A percentile compares a stretch with the other conserved stretches of the same genome.
Evolutionary conservation across 257 asterid species (phyloP).

Genomic region (Solanum chiquidenum): DNA sequence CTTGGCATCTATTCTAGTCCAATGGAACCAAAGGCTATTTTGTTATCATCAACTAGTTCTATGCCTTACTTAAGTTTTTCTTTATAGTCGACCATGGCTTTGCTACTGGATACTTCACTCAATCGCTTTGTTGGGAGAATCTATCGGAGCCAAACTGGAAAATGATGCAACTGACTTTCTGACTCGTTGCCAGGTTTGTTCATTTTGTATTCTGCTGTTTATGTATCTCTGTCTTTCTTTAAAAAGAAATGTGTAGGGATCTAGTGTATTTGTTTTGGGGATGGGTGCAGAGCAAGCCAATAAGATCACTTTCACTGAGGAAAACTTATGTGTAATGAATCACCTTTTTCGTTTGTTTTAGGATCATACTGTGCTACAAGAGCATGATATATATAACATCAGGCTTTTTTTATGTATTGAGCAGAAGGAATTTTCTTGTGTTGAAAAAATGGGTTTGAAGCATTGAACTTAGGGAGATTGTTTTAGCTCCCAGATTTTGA

Average conservation of each 20-base stretch:
- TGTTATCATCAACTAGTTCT: background rate
- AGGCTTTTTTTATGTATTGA: background rate
- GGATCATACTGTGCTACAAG: background rate
- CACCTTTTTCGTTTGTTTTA: background rate
- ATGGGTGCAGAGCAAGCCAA: background rate
- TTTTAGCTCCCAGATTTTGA: background rate
- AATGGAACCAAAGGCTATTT: background rate
- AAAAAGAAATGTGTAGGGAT: background rate
- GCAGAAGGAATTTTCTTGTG: background rate
- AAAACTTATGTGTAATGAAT: background rate
- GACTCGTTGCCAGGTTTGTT: conserved; percentile 62
- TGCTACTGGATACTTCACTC: conserved; percentile 95
- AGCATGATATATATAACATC: background rate
- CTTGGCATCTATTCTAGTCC: background rate
- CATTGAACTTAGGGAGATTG: background rate
- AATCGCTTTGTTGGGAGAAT: conserved; percentile 71
- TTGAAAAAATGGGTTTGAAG: background rate
- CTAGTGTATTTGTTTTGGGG: background rate
- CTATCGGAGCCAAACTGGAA: conserved; percentile 48
- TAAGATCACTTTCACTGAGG: background rate
- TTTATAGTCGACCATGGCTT: conserved; percentile 89
- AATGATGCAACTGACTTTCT: conserved; percentile 57
- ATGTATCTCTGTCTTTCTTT: background rate
- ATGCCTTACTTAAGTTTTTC: background rate
- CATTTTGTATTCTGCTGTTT: background rate